Evolutionary conservation across 345 rosid genomes (phyloP).

Genomic region (Syzygium grande): DNA sequence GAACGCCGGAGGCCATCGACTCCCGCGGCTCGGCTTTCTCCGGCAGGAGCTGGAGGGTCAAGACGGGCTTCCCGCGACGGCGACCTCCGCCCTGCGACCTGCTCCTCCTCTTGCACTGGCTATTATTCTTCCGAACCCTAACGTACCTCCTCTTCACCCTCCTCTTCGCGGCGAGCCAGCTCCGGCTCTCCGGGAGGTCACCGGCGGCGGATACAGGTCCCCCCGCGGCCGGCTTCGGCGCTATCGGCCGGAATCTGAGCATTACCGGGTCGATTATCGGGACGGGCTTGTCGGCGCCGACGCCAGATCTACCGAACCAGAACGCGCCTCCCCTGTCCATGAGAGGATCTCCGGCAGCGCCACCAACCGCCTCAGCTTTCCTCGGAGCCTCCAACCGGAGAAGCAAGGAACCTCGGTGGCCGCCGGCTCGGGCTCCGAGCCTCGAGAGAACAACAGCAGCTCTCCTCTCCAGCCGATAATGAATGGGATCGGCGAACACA

Average conservation of each 20-base stretch:
- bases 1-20: not conserved
- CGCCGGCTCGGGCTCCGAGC: not conserved
- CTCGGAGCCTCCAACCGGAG: not conserved
- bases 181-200: slow-evolving; percentile 7
- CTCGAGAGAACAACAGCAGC: not conserved
- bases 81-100: not conserved
- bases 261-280: slow-evolving; percentile 43
- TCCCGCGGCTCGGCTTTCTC: slow-evolving; percentile 16
- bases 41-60: slow-evolving; percentile 55
- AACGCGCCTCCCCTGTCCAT: slow-evolving; percentile 19
- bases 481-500: not conserved
- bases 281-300: slow-evolving; percentile 20
- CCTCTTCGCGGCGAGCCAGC: slow-evolving; percentile 10
- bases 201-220: slow-evolving; percentile 7
- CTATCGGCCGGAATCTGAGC: slow-evolving; percentile 86
- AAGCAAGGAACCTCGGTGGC: not conserved
- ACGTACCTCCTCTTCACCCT: slow-evolving; percentile 66
- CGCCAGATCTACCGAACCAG: slow-evolving; percentile 13
- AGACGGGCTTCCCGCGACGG: slow-evolving; percentile 5
- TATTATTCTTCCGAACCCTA: slow-evolving; percentile 43
- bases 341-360: not conserved
- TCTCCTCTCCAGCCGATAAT: not conserved
- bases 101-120: slow-evolving; percentile 7
- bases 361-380: not conserved
- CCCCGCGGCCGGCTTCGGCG: slow-evolving; percentile 58